A percentile compares a stretch with the other conserved stretches of the same genome.
These are phyloP conservation scores for Kandelia obovata DNA, from an alignment of 345 rosid genomes.

Conservation along the genomic window DNA sequence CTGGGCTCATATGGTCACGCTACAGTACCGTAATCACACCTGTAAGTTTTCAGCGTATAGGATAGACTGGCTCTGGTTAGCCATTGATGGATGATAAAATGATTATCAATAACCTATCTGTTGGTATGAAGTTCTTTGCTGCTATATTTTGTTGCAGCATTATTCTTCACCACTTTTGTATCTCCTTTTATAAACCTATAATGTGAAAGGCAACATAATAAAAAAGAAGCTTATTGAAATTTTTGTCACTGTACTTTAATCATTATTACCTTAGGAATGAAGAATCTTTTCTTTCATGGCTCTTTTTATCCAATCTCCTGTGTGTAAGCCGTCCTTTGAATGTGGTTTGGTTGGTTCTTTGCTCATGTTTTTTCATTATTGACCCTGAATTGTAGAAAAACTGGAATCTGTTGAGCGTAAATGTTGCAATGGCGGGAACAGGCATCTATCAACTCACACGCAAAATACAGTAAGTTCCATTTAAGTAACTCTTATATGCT, in stretches of 20 bases:
- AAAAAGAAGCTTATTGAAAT: not conserved
- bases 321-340: not conserved
- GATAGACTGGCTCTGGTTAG: not conserved
- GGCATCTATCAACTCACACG: slow-evolving; percentile 84
- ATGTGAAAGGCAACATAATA: not conserved
- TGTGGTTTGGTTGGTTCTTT: slow-evolving; percentile 1
- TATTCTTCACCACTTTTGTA: too few relatives aligned
- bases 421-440: slow-evolving; percentile 78
- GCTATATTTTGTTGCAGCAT: too few relatives aligned
- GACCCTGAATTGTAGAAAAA: slow-evolving; percentile 58
- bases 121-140: too few relatives aligned
- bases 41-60: slow-evolving; percentile 39
- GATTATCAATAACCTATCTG: not conserved
- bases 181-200: not conserved
- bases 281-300: not conserved
- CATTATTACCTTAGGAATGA: not conserved
- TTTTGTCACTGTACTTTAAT: not conserved
- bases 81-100: not conserved
- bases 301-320: not conserved
- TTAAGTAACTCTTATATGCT: not conserved
- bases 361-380: slow-evolving; percentile 1
- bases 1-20: slow-evolving; percentile 74
- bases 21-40: slow-evolving; percentile 86
- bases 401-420: slow-evolving; percentile 92
- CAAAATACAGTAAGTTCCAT: slow-evolving; percentile 58